These are phyloP conservation scores for Aspergillus tanneri DNA, from an alignment of 2,329 filamentous ascomycete genomes.

Conservation along the genomic window DNA sequence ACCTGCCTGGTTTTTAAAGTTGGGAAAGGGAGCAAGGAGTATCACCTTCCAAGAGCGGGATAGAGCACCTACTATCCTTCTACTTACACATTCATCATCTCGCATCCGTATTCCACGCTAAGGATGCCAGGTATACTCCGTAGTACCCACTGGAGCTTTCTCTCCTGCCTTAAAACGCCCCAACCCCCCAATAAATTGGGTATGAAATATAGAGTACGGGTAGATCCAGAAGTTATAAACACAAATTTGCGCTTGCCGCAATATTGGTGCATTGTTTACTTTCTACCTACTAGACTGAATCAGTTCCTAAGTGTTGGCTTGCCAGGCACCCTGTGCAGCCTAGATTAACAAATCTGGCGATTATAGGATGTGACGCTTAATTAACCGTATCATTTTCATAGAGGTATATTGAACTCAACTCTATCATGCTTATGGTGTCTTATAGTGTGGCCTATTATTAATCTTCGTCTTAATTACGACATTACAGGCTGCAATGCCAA, in stretches of 20 bases:
- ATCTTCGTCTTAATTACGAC: no score
- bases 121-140: neutral
- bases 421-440: no score
- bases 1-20: conserved; percentile 11
- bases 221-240: neutral
- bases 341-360: neutral
- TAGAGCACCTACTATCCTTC: neutral
- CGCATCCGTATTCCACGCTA: neutral
- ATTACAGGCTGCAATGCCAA: no score
- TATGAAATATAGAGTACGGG: no score
- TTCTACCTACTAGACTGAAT: neutral
- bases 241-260: neutral
- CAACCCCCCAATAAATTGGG: neutral
- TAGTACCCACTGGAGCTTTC: neutral
- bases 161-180: neutral
- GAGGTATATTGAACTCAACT: no score
- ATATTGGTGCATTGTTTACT: no score
- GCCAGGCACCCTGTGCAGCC: neutral
- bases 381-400: no score
- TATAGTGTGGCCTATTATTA: no score
- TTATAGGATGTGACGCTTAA: neutral
- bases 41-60: neutral
- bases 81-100: neutral
- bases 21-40: conserved; percentile 17
- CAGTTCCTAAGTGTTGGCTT: neutral